Base-by-base conservation (phyloP, 2,329 filamentous ascomycete species). In the Sporothrix euskadiensis region DNA sequence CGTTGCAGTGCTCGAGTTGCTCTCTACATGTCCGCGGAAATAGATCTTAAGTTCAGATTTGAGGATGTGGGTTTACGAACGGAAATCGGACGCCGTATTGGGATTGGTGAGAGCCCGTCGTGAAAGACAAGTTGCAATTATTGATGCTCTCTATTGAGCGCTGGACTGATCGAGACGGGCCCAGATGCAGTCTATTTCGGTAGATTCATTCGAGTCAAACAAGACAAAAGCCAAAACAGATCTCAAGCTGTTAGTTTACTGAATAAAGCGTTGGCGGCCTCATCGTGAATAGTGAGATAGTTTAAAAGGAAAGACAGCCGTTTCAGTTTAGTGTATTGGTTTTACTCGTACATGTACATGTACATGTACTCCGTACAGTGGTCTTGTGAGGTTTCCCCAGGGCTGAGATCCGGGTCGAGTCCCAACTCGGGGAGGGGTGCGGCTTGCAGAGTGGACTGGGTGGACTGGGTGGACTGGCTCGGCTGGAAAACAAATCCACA, bases 121-220 rank as follows among this genome's bases (percentile, higher is more conserved):
- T 5, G 56, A 35, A 39, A 54, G 56, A 61, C 57, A 26, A 44
- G n/a, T 22, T 16, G 0, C 4, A 5, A 65, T 44, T 26, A 44
- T 65, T 10, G 16, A 8, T 61, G 3, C 57, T 59, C 12, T 39
- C 1, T 41, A 61, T 39, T 61, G 57, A 16, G 12, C 30, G 32
- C 56, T 59, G 56, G 56, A 59, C 30, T 14, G 56, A 59, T 63
- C 35, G 59, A 63, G 59, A 63, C n/a, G 59, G 59, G 59, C 35
- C 59, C 35, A 44, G 59, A 63, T 66, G 63, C 63, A 47, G 35
- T 19, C 56, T 8, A 26, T 59, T n/a, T 59, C 56, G 56, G 56
- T 35, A 35, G 56, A 35, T 35, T 19, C 2, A 19, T 16, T 26
- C 56, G 9, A 59, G 16, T 19, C 30, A 35, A 35, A 6, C 30